Evolutionary conservation across 1,284 basidiomycete species (phyloP), one percentile per base, ranked within the genome.

Genomic region (Puccinia brachypodii): DNA sequence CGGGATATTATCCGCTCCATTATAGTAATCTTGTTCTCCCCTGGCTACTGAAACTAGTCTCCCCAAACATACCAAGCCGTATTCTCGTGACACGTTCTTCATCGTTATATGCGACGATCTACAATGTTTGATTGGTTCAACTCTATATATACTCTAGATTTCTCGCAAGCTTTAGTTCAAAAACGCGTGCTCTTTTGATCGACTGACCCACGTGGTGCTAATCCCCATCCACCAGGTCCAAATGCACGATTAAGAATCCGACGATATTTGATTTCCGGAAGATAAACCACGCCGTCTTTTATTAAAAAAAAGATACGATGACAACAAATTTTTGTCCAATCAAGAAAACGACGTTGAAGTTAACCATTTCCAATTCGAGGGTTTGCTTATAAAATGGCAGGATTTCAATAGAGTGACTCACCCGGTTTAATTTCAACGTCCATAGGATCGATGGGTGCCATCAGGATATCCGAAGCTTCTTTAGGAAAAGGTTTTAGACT

Each of bases 231-330:
- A 16, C 96, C 96, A 7, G 96, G 96, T 11, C 96, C 96, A 85
- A 99, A 98, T 0, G 96, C 95, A 83, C 89, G 91, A 89, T 98
- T 98, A 66, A 98, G 88, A 53, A 95, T 92, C 19, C 96, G 91
- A n/a, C 96, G 90, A 86, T 98, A 99, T 87, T 98, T 97, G 86
- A 98, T 99, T 87, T 98, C 96, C 33, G 96, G 96, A 13, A 99
- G 91, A 88, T 98, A 99, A 40, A 98, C 88, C 44, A 99, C 89
- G 2, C 96, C 96, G 84, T 98, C 79, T 81, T 38, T n/a, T 22
- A 25, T 38, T 16, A 42, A 33, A 33, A 31, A 31, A 31, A 28
- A 64, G 22, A 64, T 6, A 25, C 9, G 28, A 22, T 25, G n/a
- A 22, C 7, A 14, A 47, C 1, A 3, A 40, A 64, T 19, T 50